Evolutionary conservation across 2,329 filamentous ascomycete species (phyloP).

Genomic region (Pseudopithomyces maydicus): DNA sequence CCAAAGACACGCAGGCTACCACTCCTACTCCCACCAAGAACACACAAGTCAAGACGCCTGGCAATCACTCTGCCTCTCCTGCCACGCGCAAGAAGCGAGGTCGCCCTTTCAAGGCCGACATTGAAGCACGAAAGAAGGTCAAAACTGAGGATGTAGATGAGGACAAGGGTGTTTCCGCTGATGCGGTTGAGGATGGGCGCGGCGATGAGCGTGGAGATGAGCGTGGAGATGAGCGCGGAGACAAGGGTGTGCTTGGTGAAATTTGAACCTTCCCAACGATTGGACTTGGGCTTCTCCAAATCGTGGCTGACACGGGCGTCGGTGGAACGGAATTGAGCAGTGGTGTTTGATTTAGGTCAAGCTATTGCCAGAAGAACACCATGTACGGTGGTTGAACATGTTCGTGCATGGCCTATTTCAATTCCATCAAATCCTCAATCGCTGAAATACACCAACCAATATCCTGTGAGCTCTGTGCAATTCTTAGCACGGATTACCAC

Average conservation of each 20-base stretch:
- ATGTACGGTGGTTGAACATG: too few relatives aligned
- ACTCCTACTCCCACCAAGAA: background rate
- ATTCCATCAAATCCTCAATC: too few relatives aligned
- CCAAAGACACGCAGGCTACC: too few relatives aligned
- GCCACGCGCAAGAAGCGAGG: slow-evolving; percentile 1
- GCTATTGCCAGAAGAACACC: too few relatives aligned
- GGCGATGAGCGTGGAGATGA: background rate
- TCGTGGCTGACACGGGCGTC: background rate
- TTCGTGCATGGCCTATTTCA: too few relatives aligned
- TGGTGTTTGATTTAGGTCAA: too few relatives aligned
- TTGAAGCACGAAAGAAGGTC: slow-evolving; percentile 3
- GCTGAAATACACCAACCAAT: too few relatives aligned
- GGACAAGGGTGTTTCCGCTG: background rate
- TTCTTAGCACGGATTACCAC: too few relatives aligned
- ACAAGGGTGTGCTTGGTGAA: background rate
- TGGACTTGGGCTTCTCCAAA: background rate
- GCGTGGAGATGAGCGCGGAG: background rate
- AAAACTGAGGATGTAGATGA: slow-evolving; percentile 3
- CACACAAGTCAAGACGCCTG: background rate
- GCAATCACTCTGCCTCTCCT: background rate
- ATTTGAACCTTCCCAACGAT: background rate
- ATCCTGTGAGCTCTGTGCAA: too few relatives aligned
- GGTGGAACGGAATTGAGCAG: background rate
- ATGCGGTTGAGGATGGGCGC: background rate
- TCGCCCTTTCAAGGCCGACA: slow-evolving; percentile 1